Percentiles rank a stretch among this genome's conserved stretches.
Conservation (phyloP, 164 flowering plant genomes). For the Paratinospora sagittata region DNA sequence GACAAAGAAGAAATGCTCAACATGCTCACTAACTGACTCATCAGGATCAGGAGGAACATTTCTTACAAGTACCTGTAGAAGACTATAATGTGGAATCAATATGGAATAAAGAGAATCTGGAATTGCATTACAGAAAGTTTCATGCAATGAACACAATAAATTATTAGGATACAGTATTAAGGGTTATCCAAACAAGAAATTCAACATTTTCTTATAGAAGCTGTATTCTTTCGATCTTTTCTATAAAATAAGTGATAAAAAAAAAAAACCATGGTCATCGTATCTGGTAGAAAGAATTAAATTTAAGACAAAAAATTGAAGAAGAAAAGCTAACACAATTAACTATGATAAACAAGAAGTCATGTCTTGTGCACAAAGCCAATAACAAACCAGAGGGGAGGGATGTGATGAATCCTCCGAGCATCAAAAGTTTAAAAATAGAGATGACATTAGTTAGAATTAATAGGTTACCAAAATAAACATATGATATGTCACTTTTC, state of each 20-base stretch:
- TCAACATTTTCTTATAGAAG: neutral
- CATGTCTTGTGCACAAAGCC: neutral
- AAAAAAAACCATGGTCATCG: too few species aligned
- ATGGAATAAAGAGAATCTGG: neutral
- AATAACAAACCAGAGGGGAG: neutral
- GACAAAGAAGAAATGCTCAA: slow-evolving; percentile 84
- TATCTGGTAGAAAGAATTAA: neutral
- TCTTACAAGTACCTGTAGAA: slow-evolving; percentile 71
- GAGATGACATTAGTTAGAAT: neutral
- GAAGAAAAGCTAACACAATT: neutral
- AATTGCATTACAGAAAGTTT: neutral
- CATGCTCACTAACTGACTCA: slow-evolving; percentile 78
- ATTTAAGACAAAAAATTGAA: neutral
- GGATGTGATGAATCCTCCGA: neutral
- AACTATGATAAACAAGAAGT: neutral
- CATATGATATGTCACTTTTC: neutral
- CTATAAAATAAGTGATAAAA: neutral
- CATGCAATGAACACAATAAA: neutral
- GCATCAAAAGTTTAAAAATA: neutral
- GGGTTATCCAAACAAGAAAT: neutral
- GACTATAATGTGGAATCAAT: slow-evolving; percentile 2
- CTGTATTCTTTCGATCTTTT: neutral
- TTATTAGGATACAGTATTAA: neutral
- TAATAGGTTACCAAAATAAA: neutral
- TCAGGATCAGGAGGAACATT: slow-evolving; percentile 90